Base-by-base conservation (phyloP, 768 basidiomycete genomes). In the Mycena indigotica region DNA sequence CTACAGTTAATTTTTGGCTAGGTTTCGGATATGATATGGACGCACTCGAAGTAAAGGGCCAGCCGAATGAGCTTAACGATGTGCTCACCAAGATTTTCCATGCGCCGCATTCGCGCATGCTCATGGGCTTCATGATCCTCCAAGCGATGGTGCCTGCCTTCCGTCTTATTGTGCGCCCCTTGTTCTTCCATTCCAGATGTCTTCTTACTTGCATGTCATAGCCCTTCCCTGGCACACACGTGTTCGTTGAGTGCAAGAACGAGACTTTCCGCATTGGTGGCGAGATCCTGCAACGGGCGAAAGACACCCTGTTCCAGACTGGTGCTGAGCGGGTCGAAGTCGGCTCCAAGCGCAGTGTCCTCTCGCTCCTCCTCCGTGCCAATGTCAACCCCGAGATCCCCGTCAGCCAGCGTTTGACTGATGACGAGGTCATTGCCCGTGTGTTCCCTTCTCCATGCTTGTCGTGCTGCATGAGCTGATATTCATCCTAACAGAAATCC, bases 381-480 rank as follows among this genome's bases (percentile, higher is more conserved):
- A 83, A 83, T 64, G 72, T 81, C 74, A 78, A 77, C 3, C 71
- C 71, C 1, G 80, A 83, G 62, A 63, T 80, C 4, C 72, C 75
- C 0, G 76, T 75, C 13, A 66, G 51, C 17, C 75, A 78, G 63
- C 65, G 62, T 32, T 41, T 84, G 55, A 73, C 75, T 0, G 82
- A 84, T 29, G 71, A 73, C 24, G 82, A 82, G 40, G 77, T 84
- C 5, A 39, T 79, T 29, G 48, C 48, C 6, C 48, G 44, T 19
- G 23, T 6, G 44, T 45, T 21, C 6, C 2, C 24, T 29, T 5
- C 28, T 8, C 79, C 57, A 45, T 75, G 32, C 40, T n/a, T 39
- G 16, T 10, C 6, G 12, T 24, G 12, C 23, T 24, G 44, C 44
- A n/a, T 45, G n/a, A n/a, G n/a, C n/a, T 50, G 24, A 25, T 55